A percentile compares a stretch with the other conserved stretches of the same genome.
These are phyloP conservation scores for Hirschioporus abietinus DNA, from an alignment of 768 basidiomycete genomes.

Conservation along the genomic window DNA sequence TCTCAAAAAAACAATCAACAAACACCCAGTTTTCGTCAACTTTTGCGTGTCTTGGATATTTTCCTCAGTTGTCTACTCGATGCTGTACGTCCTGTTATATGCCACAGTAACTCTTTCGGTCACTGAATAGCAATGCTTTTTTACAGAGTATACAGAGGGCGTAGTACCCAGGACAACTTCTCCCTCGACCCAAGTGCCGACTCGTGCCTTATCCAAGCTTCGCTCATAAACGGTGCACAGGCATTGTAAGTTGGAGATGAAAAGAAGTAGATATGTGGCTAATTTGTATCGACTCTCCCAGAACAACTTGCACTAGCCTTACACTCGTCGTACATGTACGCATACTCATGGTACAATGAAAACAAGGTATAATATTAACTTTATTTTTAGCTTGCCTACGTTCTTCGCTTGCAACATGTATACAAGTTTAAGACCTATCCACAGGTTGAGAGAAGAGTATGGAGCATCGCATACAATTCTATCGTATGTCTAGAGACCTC, in stretches of 20 bases:
- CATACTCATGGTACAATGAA: not conserved
- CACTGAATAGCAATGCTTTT: not conserved
- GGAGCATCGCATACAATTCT: not conserved
- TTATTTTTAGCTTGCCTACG: not conserved
- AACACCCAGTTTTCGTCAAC: constrained; percentile 51
- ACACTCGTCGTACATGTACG: not conserved
- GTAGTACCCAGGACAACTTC: constrained; percentile 11
- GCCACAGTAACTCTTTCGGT: not conserved
- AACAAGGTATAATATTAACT: not conserved
- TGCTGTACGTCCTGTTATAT: constrained; percentile 36
- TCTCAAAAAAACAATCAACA: constrained; percentile 34
- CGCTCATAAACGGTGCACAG: not conserved
- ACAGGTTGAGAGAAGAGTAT: not conserved
- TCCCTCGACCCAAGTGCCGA: constrained; percentile 19
- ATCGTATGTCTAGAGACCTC: not conserved
- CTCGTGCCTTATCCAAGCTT: constrained; percentile 3
- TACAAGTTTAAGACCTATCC: not conserved
- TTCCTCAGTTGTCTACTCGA: constrained; percentile 45
- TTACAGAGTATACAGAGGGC: not conserved
- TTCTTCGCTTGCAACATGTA: not conserved
- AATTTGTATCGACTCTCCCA: not conserved
- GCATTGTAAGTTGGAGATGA: not conserved
- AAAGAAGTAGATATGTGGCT: not conserved
- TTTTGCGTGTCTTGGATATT: constrained; percentile 53
- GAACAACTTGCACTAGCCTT: not conserved